Base-by-base conservation (phyloP, 352 stramenopile genomes). In the Globisporangium radiosum region DNA sequence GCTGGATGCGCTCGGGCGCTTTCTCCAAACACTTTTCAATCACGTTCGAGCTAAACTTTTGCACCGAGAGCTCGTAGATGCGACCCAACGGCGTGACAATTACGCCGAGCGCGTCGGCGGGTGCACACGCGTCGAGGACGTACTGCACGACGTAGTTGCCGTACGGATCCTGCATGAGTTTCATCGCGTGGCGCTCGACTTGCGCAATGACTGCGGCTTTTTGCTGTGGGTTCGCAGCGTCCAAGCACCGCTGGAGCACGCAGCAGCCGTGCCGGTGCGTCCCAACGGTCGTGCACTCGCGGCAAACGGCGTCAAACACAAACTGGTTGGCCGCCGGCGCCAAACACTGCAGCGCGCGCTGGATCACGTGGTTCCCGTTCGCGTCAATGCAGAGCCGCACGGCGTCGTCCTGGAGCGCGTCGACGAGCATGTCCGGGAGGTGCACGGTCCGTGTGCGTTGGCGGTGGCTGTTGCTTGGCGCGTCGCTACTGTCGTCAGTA, bases 11-110 rank as follows among this genome's bases (percentile, higher is more conserved):
- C 59, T 87, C 77, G 2, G 85, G 81, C 1, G 93, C 96, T 60
- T 97, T 95, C 71, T 98, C 93, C 37, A 99, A 76, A 63, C 96
- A 99, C 73, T 99, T 99, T 65, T 99, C 97, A 71, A 99, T 98
- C 40, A 99, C 96, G 70, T 99, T 99, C 51, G 92, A 98, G 59
- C 89, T 98, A 65, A 99, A 99, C 67, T 99, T 99, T 68, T 99
- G 97, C 60, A 98, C 92, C 54, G 95, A 97, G 4, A 99, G 85
- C 56, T 98, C 78, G 60, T 88, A 91, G 15, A 99, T 90, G 63
- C 97, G 92, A 60, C 95, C 94, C 54, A 94, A 59, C 49, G 80
- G 86, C 72, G 91, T 91, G 51, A 81, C 68, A 61, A 94, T 94
- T 59, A 96, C 77, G 54, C 75, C 78, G 17, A 80, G 81, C 13